Base-by-base conservation (phyloP, 768 basidiomycete genomes). In the Suillus subluteus region DNA sequence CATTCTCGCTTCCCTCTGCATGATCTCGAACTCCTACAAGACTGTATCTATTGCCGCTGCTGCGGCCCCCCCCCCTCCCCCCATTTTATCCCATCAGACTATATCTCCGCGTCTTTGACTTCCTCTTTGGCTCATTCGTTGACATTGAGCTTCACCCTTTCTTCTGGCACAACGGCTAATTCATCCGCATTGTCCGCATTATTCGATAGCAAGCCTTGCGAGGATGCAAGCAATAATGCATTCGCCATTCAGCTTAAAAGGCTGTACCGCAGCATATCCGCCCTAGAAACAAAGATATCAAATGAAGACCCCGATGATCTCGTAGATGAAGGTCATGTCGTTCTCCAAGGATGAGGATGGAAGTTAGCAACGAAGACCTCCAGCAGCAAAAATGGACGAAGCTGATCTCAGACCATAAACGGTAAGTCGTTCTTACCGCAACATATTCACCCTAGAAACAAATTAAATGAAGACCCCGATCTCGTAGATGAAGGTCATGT, bases 331-430 rank as follows among this genome's bases (percentile, higher is more conserved):
- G 26, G 26, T 26, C 26, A 2, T 26, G 26, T 2, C 26, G 26
- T 26, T 26, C 26, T 26, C 26, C 26, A 26, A 62, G 74, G 65
- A 4, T 73, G 74, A 12, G 75, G 70, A 18, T 78, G 77, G 75
- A 75, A 21, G 71, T 74, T n/a, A 70, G 73, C 21, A 82, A 82
- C 55, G 86, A 88, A 26, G 90, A 92, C 9, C 74, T 83, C 18
- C 90, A 94, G 71, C 88, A 87, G 62, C 90, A 95, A 72, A 91
- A 89, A 69, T 94, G 94, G 85, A 83, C 84, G 62, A 87, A 86
- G 65, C 82, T 90, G 66, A 86, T 93, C 43, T 79, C 81, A 0
- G 88, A 92, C 73, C 98, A 99, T 77, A 98, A 97, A 78, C 83
- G 86, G 96, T 93, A 71, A 68, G 91, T 82, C 21, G 18, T 50